phyloP scores from a whole-genome alignment of 2,329 filamentous ascomycete genomes.

The Fusarium vanettenii region DNA sequence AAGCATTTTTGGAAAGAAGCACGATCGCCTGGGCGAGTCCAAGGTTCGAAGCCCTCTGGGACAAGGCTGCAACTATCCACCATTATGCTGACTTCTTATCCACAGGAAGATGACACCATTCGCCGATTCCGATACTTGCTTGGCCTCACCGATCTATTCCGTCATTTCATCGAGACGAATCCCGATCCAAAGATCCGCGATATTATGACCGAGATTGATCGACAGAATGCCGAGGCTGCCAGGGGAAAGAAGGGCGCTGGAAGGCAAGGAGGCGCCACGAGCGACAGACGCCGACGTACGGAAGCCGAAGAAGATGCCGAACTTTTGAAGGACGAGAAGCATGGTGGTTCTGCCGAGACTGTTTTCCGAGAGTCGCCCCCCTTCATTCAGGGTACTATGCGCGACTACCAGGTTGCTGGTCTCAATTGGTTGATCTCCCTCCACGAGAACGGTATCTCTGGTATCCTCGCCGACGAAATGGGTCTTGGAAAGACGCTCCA shows the following conservation, averaged over 20 bases:
- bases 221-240: constrained; percentile 82
- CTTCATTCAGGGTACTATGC: constrained; percentile 91
- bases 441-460: constrained; percentile 98
- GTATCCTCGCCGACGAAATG: constrained; percentile 98
- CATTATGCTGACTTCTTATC: constrained; percentile 5
- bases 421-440: constrained; percentile 98
- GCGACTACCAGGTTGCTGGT: constrained; percentile 95
- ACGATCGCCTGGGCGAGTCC: constrained; percentile 89
- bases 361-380: constrained; percentile 93
- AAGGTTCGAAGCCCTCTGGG: constrained; percentile 69
- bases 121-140: constrained; percentile 94
- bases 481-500: constrained; percentile 97
- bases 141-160: constrained; percentile 94
- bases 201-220: constrained; percentile 93
- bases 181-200: constrained; percentile 95
- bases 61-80: constrained; percentile 5
- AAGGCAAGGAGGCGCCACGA: constrained; percentile 86
- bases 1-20: constrained; percentile 94
- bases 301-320: constrained; percentile 99
- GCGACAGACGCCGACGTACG: constrained; percentile 84
- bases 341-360: constrained; percentile 85
- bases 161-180: constrained; percentile 98
- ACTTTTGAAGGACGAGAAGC: constrained; percentile 85
- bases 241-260: constrained; percentile 78
- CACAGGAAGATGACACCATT: constrained; percentile 92